Evolutionary conservation across 2,329 filamentous ascomycete genomes (phyloP).

Genomic region (Hymenoscyphus fructigenus): DNA sequence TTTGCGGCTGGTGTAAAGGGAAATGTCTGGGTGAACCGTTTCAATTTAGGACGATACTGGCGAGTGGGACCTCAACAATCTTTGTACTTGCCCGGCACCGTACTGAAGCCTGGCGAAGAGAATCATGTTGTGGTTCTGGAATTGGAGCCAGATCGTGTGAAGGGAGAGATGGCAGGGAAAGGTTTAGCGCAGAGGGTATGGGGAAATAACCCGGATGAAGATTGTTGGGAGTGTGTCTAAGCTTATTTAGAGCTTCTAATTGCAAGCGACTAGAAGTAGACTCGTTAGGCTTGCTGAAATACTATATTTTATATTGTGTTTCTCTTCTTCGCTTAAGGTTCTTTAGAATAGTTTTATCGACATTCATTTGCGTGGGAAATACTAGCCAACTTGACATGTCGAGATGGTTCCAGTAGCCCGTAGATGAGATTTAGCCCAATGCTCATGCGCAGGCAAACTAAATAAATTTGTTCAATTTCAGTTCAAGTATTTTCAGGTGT

Average conservation of each 20-base stretch:
- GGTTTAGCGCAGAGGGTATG: slow-evolving; percentile 32
- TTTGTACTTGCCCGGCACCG: slow-evolving; percentile 45
- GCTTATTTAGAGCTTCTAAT: neutral
- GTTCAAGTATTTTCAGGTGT: no score
- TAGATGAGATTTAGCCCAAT: no score
- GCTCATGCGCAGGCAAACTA: no score
- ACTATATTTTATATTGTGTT: no score
- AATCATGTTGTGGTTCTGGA: slow-evolving; percentile 47
- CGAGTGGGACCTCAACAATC: slow-evolving; percentile 48
- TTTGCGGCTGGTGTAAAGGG: slow-evolving; percentile 46
- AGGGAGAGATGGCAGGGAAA: slow-evolving; percentile 17
- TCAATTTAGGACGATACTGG: slow-evolving; percentile 49
- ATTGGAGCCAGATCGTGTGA: slow-evolving; percentile 41
- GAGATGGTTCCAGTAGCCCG: no score
- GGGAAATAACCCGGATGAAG: slow-evolving; percentile 37
- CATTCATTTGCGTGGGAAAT: no score
- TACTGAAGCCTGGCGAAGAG: slow-evolving; percentile 34
- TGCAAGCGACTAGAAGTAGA: no score
- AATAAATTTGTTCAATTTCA: no score
- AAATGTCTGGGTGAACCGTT: slow-evolving; percentile 47
- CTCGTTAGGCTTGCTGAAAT: no score
- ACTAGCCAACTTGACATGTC: no score
- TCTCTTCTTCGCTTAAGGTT: no score
- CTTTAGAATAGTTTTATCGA: no score
- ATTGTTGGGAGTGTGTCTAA: slow-evolving; percentile 16